Conservation (phyloP, 768 basidiomycete genomes). For the Serendipita vermifera region DNA sequence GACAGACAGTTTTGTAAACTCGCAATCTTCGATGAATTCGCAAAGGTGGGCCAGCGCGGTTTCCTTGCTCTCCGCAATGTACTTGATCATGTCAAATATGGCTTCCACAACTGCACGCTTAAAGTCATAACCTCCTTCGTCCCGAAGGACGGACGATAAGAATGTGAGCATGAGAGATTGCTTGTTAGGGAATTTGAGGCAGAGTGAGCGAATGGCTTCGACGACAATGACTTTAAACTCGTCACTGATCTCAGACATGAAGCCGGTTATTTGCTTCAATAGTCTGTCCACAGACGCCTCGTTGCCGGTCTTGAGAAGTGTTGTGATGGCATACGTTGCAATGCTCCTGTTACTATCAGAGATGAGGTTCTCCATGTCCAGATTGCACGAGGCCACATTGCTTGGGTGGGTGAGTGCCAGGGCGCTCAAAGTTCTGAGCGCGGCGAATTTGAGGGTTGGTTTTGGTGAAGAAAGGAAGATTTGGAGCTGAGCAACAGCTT, state of each 20-base stretch:
- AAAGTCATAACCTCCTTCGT: conserved; percentile 99
- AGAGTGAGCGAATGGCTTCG: conserved; percentile 93
- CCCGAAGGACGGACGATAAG: conserved; percentile 89
- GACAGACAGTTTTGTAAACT: conserved; percentile 97
- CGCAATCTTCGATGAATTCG: conserved; percentile 99
- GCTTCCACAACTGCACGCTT: conserved; percentile 98
- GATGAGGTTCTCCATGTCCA: conserved; percentile 93
- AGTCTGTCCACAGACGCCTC: conserved; percentile 97
- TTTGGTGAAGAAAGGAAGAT: conserved; percentile 94
- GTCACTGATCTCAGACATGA: conserved; percentile 98
- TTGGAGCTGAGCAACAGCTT: conserved; percentile 84
- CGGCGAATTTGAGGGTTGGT: conserved; percentile 89
- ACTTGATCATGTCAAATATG: conserved; percentile 99
- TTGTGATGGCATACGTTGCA: conserved; percentile 97
- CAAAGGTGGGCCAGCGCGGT: conserved; percentile 95
- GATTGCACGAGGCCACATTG: conserved; percentile 83
- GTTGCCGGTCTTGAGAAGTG: conserved; percentile 92
- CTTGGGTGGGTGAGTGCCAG: conserved; percentile 77
- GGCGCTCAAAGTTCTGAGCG: conserved; percentile 84
- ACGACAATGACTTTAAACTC: conserved; percentile 99
- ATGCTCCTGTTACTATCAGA: conserved; percentile 91
- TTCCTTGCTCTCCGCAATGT: conserved; percentile 89
- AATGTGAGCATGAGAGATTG: conserved; percentile 95
- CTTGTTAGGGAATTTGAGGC: conserved; percentile 96
- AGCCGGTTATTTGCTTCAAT: conserved; percentile 98